Evolutionary conservation across 1,284 basidiomycete species (phyloP), one percentile per base, ranked within the genome.

Genomic region (Neotropicomus parvogracilis): DNA sequence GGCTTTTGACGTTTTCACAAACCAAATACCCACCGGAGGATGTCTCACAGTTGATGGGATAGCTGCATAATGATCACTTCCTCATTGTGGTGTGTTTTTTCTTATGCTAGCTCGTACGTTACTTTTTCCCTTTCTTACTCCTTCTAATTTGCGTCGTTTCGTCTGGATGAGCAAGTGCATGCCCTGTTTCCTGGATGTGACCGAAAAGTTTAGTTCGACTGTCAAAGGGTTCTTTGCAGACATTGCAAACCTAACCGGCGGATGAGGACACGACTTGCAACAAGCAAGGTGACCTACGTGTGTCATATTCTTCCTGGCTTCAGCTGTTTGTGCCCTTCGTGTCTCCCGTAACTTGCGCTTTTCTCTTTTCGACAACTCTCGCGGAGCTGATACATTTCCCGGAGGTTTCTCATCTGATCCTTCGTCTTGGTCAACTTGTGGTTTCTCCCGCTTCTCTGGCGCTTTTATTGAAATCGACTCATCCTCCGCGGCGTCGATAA

Each of bases 21-120:
- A 94, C 91, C 4, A 92, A 95, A 59, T 89, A 95, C 59, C 94
- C 93, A 9, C 94, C 94, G 12, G 83, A 86, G 0, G 92, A 95
- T 66, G 79, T 90, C 24, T 90, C 92, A 10, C 92, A 95, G 59
- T 72, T 93, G 42, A 95, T 95, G 92, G 92, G 92, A 38, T 93
- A 70, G 11, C 17, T 24, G 21, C 32, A 14, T 44, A 44, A 47
- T 27, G 13, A 27, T 31, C 17, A 32, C 21, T 27, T 27, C 29
- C 33, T 29, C 21, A 46, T 33, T 2, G 14, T 44, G 47, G 46
- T 49, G 58, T 53, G 46, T 49, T n/a, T 3, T 35, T 36, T 34
- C 40, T 56, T 34, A 48, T 53, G 9, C 27, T 37, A 46, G 29
- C 32, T 19, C 12, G 14, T 49, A 35, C 37, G 29, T 56, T 60